Evolutionary conservation across 768 basidiomycete genomes (phyloP), one percentile per base, ranked within the genome.

Genomic region (Thelephora aurantiotincta): DNA sequence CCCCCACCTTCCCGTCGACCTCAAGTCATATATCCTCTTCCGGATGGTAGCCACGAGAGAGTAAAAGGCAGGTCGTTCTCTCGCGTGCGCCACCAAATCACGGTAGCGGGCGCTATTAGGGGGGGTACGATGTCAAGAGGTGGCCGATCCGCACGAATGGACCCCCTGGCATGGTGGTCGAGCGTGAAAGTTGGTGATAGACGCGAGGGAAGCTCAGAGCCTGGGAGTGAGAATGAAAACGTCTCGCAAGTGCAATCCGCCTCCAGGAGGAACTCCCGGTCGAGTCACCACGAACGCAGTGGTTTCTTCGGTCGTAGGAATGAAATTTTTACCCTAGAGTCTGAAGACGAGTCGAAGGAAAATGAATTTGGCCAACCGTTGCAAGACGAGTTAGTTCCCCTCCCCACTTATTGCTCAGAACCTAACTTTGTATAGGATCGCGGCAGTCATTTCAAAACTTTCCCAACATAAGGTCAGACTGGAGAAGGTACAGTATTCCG

Each of bases 391-490:
- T 85, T 50, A 49, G 79, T 63, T 14, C 2, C 18, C 6, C n/a
- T 14, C 34, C 4, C 52, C 23, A 6, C 44, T 33, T n/a, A 30
- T 35, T n/a, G 18, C 12, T 36, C 13, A 34, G 18, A 5, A 16
- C 20, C 36, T 37, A 50, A 22, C 52, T 26, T n/a, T n/a, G 19
- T 20, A 1, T 49, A 89, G 86, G 61, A 78, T 90, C 51, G 84
- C 81, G 1, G 72, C 75, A 6, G 87, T 86, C 6, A 65, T 86
- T 30, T 77, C 71, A 5, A 79, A 74, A 54, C 70, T 91, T 19
- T 63, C 72, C 6, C 66, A 76, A 0, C 74, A 75, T 7, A 86
- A 84, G 57, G 77, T 90, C 56, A 86, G 82, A 51, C 76, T 93
- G 11, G 92, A 94, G 59, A 91, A 88, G 72, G 88, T 83, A 47